These are phyloP conservation scores for Aspergillus flavus DNA, from an alignment of 2,329 filamentous ascomycete species.

Conservation along the genomic window DNA sequence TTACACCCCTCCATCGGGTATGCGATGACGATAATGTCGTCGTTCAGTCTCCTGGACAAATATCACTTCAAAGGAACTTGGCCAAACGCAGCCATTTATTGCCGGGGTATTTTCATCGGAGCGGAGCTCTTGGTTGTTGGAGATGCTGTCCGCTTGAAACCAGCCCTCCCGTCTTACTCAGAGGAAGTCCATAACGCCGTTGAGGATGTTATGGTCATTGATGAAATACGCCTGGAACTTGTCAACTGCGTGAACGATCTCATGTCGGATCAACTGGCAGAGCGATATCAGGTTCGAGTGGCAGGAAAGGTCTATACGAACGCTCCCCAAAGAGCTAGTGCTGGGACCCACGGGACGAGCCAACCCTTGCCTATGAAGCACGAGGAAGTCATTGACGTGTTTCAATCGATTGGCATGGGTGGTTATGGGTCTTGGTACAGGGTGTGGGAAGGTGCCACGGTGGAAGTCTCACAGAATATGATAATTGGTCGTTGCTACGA, in stretches of 20 bases:
- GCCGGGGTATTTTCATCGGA: slow-evolving; percentile 59
- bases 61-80: slow-evolving; percentile 57
- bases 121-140: slow-evolving; percentile 57
- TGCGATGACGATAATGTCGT: slow-evolving; percentile 56
- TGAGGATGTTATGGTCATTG: slow-evolving; percentile 58
- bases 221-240: slow-evolving; percentile 55
- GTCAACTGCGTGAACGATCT: slow-evolving; percentile 51
- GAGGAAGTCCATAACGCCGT: slow-evolving; percentile 29
- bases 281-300: slow-evolving; percentile 51
- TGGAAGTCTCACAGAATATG: slow-evolving; percentile 53
- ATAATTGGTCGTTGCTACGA: slow-evolving; percentile 60
- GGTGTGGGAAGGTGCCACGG: slow-evolving; percentile 45
- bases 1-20: slow-evolving; percentile 58
- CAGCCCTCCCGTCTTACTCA: slow-evolving; percentile 26
- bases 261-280: slow-evolving; percentile 49
- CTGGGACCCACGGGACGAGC: slow-evolving; percentile 11
- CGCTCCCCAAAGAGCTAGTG: slow-evolving; percentile 19
- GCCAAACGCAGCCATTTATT: slow-evolving; percentile 57
- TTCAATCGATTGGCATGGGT: slow-evolving; percentile 44
- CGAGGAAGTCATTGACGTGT: slow-evolving; percentile 37
- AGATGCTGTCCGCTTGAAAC: slow-evolving; percentile 57
- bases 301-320: slow-evolving; percentile 53
- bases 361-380: slow-evolving; percentile 27
- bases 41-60: slow-evolving; percentile 56
- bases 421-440: slow-evolving; percentile 58